These are phyloP conservation scores for Hypoxylon fuscum DNA, from an alignment of 495 filamentous ascomycete genomes.

Conservation along the genomic window DNA sequence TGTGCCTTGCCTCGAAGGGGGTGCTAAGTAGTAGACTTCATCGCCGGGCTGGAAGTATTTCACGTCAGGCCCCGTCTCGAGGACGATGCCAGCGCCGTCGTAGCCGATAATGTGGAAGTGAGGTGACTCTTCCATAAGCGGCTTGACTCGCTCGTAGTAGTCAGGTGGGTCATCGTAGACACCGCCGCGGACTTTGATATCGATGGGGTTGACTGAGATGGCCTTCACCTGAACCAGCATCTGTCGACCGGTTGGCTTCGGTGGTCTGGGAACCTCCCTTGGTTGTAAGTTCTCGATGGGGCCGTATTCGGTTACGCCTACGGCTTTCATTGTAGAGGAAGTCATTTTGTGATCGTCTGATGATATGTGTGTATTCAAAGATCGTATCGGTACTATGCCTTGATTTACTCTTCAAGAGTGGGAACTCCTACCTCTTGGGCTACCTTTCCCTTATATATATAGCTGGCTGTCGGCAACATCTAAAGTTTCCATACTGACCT, in stretches of 20 bases:
- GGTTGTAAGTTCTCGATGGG: slow-evolving; percentile 28
- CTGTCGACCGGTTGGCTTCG: slow-evolving; percentile 30
- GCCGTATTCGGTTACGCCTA: slow-evolving; percentile 30
- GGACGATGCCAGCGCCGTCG: slow-evolving; percentile 55
- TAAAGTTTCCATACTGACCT: slow-evolving; percentile 9
- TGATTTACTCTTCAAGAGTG: not conserved
- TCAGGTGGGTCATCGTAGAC: slow-evolving; percentile 33
- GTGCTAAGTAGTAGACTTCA: slow-evolving; percentile 30
- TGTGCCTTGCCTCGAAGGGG: slow-evolving; percentile 22
- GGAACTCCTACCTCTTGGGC: not conserved
- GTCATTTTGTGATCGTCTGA: slow-evolving; percentile 14
- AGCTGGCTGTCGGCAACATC: not conserved
- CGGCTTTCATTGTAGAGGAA: slow-evolving; percentile 30
- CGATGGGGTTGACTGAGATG: slow-evolving; percentile 36
- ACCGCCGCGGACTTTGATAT: slow-evolving; percentile 31
- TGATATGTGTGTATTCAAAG: slow-evolving; percentile 3
- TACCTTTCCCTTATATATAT: slow-evolving; percentile 24
- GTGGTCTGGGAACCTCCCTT: slow-evolving; percentile 22
- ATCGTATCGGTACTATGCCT: not conserved
- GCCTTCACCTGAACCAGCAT: slow-evolving; percentile 37
- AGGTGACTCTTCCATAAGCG: slow-evolving; percentile 25
- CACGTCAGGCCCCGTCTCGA: slow-evolving; percentile 51
- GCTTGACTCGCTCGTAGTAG: slow-evolving; percentile 35
- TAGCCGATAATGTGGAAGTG: slow-evolving; percentile 48
- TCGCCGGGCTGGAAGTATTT: slow-evolving; percentile 36